phyloP scores from a whole-genome alignment of 345 rosid genomes.

The Populus alba region DNA sequence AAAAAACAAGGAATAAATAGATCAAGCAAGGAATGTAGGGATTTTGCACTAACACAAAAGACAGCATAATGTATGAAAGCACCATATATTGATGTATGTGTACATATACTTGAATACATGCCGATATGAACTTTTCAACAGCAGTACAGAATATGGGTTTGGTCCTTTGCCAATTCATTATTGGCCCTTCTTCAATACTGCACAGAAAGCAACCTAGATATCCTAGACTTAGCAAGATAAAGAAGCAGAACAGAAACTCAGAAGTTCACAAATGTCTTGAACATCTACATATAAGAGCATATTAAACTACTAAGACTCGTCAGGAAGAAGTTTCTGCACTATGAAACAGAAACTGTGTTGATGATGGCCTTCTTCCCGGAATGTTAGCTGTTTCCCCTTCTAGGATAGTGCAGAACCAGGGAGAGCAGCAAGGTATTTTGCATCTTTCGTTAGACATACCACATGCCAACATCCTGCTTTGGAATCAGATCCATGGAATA shows the following conservation, averaged over 20 bases:
- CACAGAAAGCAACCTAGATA: slow-evolving; percentile 19
- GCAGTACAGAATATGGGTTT: slow-evolving; percentile 6
- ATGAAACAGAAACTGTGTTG: neutral
- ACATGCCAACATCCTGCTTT: slow-evolving; percentile 36
- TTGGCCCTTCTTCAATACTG: slow-evolving; percentile 16
- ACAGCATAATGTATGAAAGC: neutral
- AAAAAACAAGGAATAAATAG: neutral
- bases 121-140: slow-evolving; percentile 8
- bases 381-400: neutral
- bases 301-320: neutral
- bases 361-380: neutral
- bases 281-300: slow-evolving; percentile 20
- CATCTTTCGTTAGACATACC: slow-evolving; percentile 25
- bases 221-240: neutral
- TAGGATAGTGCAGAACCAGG: neutral
- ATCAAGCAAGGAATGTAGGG: neutral
- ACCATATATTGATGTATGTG: slow-evolving; percentile 4
- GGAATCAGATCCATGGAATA: slow-evolving; percentile 21
- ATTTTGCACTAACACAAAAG: neutral
- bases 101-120: slow-evolving; percentile 4
- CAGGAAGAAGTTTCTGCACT: slow-evolving; percentile 6
- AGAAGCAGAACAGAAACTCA: neutral
- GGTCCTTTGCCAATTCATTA: slow-evolving; percentile 8
- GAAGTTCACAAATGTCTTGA: slow-evolving; percentile 10
- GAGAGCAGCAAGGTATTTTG: neutral